Evolutionary conservation across 2,329 filamentous ascomycete genomes (phyloP).

Genomic region (Nigrospora sphaerica): DNA sequence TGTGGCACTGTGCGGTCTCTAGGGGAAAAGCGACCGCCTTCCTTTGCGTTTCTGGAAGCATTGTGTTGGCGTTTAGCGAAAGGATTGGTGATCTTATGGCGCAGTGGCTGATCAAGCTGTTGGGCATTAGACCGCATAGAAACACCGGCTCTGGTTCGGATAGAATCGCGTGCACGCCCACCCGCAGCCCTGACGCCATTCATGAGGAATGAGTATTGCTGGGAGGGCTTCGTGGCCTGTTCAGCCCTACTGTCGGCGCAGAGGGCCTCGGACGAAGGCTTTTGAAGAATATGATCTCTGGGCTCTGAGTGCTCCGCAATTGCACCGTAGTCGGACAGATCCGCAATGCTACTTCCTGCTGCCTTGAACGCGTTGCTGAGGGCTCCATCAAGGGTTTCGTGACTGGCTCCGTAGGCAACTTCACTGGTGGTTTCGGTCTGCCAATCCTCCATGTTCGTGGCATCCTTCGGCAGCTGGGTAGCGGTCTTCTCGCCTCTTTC

Average conservation of each 20-base stretch:
- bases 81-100: too few species aligned
- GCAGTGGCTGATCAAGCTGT: too few species aligned
- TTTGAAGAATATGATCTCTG: slow-evolving; percentile 11
- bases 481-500: not conserved
- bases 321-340: slow-evolving; percentile 30
- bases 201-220: too few species aligned
- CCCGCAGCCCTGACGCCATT: too few species aligned
- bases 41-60: too few species aligned
- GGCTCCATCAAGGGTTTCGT: too few species aligned
- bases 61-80: too few species aligned
- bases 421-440: slow-evolving; percentile 28
- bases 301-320: slow-evolving; percentile 6
- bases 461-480: slow-evolving; percentile 1
- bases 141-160: too few species aligned
- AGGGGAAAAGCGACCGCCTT: not conserved
- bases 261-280: slow-evolving; percentile 4
- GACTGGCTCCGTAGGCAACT: slow-evolving; percentile 9
- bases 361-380: slow-evolving; percentile 8
- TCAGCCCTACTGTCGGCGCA: slow-evolving; percentile 5
- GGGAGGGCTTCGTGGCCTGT: slow-evolving; percentile 6
- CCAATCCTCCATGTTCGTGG: slow-evolving; percentile 27
- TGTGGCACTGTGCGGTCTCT: slow-evolving; percentile 10
- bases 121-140: too few species aligned
- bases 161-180: too few species aligned
- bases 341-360: slow-evolving; percentile 36